Conservation (phyloP, 169 alveolate species). For the Toxoplasma gondii region DNA sequence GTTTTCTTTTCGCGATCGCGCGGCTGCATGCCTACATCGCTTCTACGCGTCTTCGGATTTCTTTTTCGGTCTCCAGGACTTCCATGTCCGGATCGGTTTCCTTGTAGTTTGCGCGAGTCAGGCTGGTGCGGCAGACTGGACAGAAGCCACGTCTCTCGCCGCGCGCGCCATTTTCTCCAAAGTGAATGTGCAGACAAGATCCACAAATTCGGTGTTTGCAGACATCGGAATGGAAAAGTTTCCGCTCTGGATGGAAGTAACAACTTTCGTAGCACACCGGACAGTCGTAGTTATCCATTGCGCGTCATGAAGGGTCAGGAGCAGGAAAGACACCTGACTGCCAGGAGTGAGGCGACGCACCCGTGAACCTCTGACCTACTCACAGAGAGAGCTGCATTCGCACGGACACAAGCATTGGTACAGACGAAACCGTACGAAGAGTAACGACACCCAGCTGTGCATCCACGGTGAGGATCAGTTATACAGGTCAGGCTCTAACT, state of each 20-base stretch:
- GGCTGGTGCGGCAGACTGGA: slow-evolving; percentile 51
- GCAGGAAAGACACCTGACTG: neutral
- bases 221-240: slow-evolving; percentile 39
- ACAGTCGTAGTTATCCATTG: slow-evolving; percentile 61
- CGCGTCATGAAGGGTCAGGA: neutral
- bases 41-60: slow-evolving; percentile 59
- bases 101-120: slow-evolving; percentile 60
- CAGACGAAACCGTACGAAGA: neutral
- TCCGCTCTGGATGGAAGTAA: slow-evolving; percentile 39
- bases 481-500: no score
- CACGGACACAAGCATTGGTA: neutral
- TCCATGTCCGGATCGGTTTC: slow-evolving; percentile 63
- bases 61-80: slow-evolving; percentile 53
- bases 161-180: slow-evolving; percentile 8
- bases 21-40: slow-evolving; percentile 27
- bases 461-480: no score
- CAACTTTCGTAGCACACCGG: slow-evolving; percentile 52
- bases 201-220: slow-evolving; percentile 57
- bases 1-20: neutral
- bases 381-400: neutral
- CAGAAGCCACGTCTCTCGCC: slow-evolving; percentile 54
- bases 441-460: neutral
- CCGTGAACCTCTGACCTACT: neutral
- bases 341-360: neutral
- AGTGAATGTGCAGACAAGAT: slow-evolving; percentile 31